A percentile compares a stretch with the other conserved stretches of the same genome.
Conservation (phyloP, 1,139 yeast genomes). For the Taphrina wiesneri region DNA sequence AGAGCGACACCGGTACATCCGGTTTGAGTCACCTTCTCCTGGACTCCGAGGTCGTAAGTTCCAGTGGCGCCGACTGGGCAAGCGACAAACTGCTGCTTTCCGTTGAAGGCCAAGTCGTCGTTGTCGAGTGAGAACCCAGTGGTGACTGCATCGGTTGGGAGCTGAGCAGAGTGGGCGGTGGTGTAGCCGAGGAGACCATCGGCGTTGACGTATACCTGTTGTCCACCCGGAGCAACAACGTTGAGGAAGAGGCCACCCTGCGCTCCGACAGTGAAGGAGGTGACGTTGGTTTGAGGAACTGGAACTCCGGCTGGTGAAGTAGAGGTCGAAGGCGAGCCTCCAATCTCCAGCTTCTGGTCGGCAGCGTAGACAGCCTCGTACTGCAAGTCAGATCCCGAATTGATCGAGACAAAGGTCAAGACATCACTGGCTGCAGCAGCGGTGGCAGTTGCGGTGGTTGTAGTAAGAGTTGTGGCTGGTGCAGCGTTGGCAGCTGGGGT, state of each 20-base stretch:
- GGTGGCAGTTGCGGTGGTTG: constrained; percentile 11
- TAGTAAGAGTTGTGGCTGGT: constrained; percentile 1
- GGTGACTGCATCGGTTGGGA: background rate
- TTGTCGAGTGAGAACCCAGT: constrained; percentile 16
- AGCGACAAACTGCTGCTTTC: constrained; percentile 13
- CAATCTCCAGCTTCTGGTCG: constrained; percentile 6
- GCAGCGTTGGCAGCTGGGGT: constrained; percentile 19
- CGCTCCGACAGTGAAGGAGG: constrained; percentile 9
- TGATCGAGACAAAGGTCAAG: constrained; percentile 18
- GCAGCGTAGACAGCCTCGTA: constrained; percentile 7
- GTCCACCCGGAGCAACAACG: constrained; percentile 25
- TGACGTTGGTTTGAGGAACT: background rate
- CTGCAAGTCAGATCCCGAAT: constrained; percentile 22
- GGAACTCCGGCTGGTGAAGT: constrained; percentile 17
- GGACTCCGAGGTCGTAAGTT: constrained; percentile 6
- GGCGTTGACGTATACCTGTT: constrained; percentile 18
- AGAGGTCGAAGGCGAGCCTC: constrained; percentile 10
- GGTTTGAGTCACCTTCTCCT: constrained; percentile 14
- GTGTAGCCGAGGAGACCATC: constrained; percentile 20
- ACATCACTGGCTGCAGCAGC: constrained; percentile 9
- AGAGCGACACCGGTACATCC: constrained; percentile 28
- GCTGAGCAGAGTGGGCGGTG: constrained; percentile 16
- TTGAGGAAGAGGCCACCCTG: background rate
- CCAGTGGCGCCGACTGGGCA: constrained; percentile 15
- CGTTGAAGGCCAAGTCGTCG: constrained; percentile 4